Percentiles rank a stretch among this genome's conserved stretches.
Evolutionary conservation across 345 rosid species (phyloP).

Genomic region (Eucalyptus marginata): DNA sequence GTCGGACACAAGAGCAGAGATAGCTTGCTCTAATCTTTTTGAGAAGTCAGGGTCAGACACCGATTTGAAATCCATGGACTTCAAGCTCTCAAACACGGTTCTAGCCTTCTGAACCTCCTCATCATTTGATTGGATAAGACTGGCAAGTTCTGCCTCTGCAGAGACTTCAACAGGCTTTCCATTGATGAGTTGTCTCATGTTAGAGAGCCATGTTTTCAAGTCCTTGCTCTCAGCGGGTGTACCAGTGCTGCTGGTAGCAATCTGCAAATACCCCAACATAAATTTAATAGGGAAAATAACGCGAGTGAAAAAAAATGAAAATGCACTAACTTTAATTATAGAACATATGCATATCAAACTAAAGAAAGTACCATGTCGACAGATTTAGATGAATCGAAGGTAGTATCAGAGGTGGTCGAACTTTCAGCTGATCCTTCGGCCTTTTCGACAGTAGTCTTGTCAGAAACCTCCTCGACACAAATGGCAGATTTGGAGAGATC

Average conservation of each 20-base stretch:
- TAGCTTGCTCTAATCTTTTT: background rate
- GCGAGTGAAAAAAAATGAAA: background rate
- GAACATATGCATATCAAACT: background rate
- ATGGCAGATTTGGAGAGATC: conserved; percentile 5
- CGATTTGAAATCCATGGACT: conserved; percentile 5
- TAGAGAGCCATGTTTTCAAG: conserved; percentile 1
- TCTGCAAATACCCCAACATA: background rate
- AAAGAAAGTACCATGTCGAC: conserved; percentile 7
- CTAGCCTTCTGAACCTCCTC: conserved; percentile 3
- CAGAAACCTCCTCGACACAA: conserved; percentile 2
- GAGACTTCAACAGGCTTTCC: conserved; percentile 6
- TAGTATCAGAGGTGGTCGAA: conserved; percentile 4
- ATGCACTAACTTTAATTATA: background rate
- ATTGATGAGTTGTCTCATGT: conserved; percentile 8
- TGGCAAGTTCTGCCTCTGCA: conserved; percentile 6
- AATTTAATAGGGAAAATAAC: background rate
- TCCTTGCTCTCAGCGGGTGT: background rate
- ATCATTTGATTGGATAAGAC: background rate
- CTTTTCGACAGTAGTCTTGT: background rate
- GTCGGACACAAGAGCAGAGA: conserved; percentile 1
- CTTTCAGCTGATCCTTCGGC: conserved; percentile 4
- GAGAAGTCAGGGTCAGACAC: background rate
- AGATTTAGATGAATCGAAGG: conserved; percentile 4
- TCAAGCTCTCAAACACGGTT: background rate
- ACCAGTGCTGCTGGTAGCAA: conserved; percentile 1